Evolutionary conservation across 2,329 filamentous ascomycete genomes (phyloP), one percentile per base, ranked within the genome.

Genomic region (Epichloe brachyelytri): DNA sequence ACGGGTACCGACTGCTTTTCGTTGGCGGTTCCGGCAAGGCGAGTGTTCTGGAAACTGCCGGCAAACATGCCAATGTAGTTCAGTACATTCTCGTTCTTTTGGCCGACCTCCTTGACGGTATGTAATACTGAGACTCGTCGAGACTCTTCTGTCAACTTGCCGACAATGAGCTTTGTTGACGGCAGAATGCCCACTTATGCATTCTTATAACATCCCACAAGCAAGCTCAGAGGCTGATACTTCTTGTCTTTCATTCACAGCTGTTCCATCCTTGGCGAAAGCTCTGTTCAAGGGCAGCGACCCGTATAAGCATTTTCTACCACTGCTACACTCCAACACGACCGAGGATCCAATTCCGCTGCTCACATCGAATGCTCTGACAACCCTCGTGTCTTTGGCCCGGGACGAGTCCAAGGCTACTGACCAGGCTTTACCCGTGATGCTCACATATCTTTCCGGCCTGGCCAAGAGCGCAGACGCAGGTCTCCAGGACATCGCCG

Each of bases 81-180:
- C 91, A 96, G 71, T 96, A 97, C 68, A 86, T 96, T 65, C 76
- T 98, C 54, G 91, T 97, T 46, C 73, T 98, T 62, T 78, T 93
- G 54, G 83, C 82, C 55, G 93, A 98, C 65, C 72, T 98, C 57
- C 81, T 97, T 54, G 86, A 91, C 65, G 82, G 90, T 95, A 75
- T 61, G 73, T 64, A 17, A 36, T 30, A 15, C 15, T 11, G 46
- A 46, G n/a, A 30, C 46, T 38, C 26, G 12, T 38, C 26, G 12
- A 22, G 26, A 36, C 43, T 40, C 11, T 20, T 30, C 20, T 22
- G 20, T 10, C 17, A 20, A 34, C 26, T 17, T 6, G 10, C 22
- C 37, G 40, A 22, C 11, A 12, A 14, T 22, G 11, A 43, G 40
- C 40, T 12, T 12, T 14, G 19, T 43, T 2, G 19, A 12, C 17